Evolutionary conservation across 2,329 filamentous ascomycete genomes (phyloP).

Genomic region (Claviceps capensis): DNA sequence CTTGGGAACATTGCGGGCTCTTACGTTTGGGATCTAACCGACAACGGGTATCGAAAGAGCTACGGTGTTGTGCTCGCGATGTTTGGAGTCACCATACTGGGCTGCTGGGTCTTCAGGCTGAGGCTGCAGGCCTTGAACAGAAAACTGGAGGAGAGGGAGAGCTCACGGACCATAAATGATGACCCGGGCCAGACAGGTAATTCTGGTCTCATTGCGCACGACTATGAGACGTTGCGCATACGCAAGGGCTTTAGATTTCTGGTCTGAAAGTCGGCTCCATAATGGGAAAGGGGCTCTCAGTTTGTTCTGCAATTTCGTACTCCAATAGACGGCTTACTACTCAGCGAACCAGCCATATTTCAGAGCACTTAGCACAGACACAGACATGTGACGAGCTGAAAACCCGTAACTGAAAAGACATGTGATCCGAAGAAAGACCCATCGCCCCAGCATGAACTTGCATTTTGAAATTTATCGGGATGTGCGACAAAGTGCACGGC

Average conservation of each 20-base stretch:
- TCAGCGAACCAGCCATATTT: too few species aligned
- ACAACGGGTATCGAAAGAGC: constrained; percentile 47
- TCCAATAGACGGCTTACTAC: too few species aligned
- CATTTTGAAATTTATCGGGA: too few species aligned
- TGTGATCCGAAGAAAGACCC: too few species aligned
- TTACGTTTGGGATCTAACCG: constrained; percentile 47
- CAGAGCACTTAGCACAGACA: too few species aligned
- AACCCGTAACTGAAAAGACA: too few species aligned
- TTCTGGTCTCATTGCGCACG: background rate
- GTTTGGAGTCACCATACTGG: constrained; percentile 45
- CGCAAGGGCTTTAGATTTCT: constrained; percentile 6
- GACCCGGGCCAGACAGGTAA: background rate
- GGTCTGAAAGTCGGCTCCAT: constrained; percentile 8
- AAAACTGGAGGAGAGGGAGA: constrained; percentile 30
- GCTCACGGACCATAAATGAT: background rate
- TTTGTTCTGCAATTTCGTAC: too few species aligned
- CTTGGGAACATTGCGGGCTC: constrained; percentile 46
- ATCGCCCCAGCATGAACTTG: too few species aligned
- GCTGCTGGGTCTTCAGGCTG: constrained; percentile 33
- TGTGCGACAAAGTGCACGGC: too few species aligned
- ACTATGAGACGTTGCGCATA: background rate
- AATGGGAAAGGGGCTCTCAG: too few species aligned
- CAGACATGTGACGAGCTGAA: too few species aligned
- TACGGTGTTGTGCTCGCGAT: constrained; percentile 52
- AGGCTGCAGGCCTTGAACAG: constrained; percentile 33